Evolutionary conservation across 805 yeast species (phyloP).

Genomic region (Saturnispora diversa): DNA sequence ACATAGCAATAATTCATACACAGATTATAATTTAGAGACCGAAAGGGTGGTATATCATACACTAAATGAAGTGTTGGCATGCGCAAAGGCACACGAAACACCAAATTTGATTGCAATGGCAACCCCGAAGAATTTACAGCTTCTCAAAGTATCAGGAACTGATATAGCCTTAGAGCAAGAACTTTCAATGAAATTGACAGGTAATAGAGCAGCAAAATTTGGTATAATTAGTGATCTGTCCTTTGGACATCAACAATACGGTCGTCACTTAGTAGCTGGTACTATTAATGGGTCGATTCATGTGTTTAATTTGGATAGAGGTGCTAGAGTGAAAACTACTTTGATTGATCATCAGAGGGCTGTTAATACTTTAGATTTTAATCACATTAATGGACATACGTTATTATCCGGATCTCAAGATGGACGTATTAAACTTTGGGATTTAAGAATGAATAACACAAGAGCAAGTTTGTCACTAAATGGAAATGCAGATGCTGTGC

Average conservation of each 20-base stretch:
- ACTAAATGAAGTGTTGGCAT: constrained; percentile 28
- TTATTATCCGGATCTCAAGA: constrained; percentile 68
- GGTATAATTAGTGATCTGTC: constrained; percentile 38
- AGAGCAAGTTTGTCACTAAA: constrained; percentile 44
- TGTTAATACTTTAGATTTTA: constrained; percentile 38
- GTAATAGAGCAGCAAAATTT: constrained; percentile 29
- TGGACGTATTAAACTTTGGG: constrained; percentile 74
- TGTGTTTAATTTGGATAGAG: constrained; percentile 26
- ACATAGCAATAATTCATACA: too few relatives aligned
- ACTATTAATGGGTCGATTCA: constrained; percentile 42
- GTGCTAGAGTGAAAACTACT: constrained; percentile 24
- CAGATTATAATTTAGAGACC: constrained; percentile 16
- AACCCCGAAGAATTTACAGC: constrained; percentile 36
- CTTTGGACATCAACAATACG: constrained; percentile 35
- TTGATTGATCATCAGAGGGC: constrained; percentile 39
- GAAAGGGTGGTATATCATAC: constrained; percentile 26
- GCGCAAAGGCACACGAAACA: constrained; percentile 29
- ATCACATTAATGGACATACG: constrained; percentile 32
- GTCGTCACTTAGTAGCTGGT: constrained; percentile 36
- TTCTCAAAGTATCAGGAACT: constrained; percentile 29
- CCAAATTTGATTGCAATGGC: constrained; percentile 34
- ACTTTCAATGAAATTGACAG: constrained; percentile 22
- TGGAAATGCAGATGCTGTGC: constrained; percentile 64
- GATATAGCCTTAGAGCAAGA: constrained; percentile 31
- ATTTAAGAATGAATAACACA: constrained; percentile 40